Conservation (phyloP, 176 grass and related monocot species). For the Oropetium thomaeum region DNA sequence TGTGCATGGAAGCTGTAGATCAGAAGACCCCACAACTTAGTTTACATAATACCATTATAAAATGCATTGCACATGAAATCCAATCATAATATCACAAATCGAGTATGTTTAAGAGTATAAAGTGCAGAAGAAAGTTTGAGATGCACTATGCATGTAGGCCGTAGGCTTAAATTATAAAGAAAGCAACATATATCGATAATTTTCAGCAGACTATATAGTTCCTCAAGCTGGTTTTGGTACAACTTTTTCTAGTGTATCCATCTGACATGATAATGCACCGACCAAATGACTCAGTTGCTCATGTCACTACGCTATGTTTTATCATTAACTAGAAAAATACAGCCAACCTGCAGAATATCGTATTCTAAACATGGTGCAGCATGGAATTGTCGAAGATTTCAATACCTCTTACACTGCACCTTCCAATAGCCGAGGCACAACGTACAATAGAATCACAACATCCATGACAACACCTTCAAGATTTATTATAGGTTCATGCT, state of each 20-base stretch:
- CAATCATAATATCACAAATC: neutral
- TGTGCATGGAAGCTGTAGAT: neutral
- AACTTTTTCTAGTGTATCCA: neutral
- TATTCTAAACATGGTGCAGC: slow-evolving; percentile 27
- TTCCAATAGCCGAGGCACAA: neutral
- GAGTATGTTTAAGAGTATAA: neutral
- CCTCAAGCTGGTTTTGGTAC: neutral
- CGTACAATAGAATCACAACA: slow-evolving; percentile 5
- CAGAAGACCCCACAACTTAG: neutral
- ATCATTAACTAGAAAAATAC: slow-evolving; percentile 39
- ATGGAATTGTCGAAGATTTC: slow-evolving; percentile 25
- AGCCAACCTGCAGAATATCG: slow-evolving; percentile 2
- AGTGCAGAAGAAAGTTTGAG: neutral
- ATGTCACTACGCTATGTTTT: slow-evolving; percentile 21
- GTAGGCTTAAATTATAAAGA: slow-evolving; percentile 29
- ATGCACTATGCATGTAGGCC: neutral
- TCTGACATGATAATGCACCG: slow-evolving; percentile 35
- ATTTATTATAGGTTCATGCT: neutral
- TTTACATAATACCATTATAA: neutral
- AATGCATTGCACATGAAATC: neutral
- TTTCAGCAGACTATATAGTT: neutral
- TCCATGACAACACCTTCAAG: neutral
- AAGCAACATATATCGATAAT: neutral
- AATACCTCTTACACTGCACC: neutral
- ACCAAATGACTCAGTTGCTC: slow-evolving; percentile 14